Evolutionary conservation across 2,329 filamentous ascomycete species (phyloP).

Genomic region (Colletotrichum coccodes): DNA sequence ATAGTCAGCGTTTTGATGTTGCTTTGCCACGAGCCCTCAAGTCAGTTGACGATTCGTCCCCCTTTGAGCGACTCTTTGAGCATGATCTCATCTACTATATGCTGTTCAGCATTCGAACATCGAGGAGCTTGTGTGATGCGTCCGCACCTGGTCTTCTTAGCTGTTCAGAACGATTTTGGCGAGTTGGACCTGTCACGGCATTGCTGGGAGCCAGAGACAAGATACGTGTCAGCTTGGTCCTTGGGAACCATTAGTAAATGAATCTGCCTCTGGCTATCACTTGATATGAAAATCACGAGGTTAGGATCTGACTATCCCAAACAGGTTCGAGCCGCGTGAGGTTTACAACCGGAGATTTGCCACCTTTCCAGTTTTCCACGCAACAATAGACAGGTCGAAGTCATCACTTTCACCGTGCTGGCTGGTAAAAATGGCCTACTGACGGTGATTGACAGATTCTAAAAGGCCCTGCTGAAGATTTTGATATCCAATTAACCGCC

Average conservation of each 20-base stretch:
- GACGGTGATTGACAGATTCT: neutral
- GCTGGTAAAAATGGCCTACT: neutral
- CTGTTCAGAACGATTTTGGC: no score
- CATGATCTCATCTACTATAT: no score
- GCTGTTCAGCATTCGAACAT: neutral
- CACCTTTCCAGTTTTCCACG: neutral
- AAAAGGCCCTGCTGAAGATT: neutral
- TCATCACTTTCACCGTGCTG: neutral
- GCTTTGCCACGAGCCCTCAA: neutral
- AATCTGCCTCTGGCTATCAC: neutral
- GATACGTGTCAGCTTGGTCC: neutral
- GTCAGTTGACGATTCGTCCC: neutral
- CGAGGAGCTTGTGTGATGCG: neutral
- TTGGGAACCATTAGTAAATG: neutral
- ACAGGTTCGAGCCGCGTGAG: neutral
- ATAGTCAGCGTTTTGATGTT: neutral
- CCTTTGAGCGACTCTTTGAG: neutral
- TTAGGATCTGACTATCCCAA: neutral
- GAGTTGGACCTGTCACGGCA: neutral
- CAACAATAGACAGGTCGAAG: neutral
- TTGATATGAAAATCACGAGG: no score
- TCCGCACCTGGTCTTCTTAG: neutral
- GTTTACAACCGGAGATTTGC: neutral
- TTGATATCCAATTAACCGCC: neutral
- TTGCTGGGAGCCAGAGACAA: neutral